Evolutionary conservation across 108 stramenopile species (phyloP).

Genomic region (Fragilariopsis cylindrus): DNA sequence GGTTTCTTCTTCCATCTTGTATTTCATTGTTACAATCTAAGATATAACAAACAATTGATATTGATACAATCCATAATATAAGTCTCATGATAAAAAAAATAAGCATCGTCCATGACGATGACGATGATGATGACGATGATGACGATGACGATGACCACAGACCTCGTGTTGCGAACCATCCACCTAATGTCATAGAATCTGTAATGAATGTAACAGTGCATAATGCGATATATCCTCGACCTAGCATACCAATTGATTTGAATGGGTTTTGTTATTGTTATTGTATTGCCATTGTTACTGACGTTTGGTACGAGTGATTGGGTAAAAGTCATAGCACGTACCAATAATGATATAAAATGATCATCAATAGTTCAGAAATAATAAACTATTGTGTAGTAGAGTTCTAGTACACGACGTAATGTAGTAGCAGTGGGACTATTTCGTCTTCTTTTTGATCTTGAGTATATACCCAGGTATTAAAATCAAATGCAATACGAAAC

Average conservation of each 20-base stretch:
- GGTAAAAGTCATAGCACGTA: neutral
- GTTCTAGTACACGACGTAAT: neutral
- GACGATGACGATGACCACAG: conserved; percentile 13
- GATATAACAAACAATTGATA: neutral
- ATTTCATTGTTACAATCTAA: neutral
- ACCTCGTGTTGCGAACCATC: conserved; percentile 41
- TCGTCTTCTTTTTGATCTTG: neutral
- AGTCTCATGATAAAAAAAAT: neutral
- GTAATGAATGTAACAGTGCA: conserved; percentile 33
- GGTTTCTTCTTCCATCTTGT: neutral
- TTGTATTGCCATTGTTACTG: neutral
- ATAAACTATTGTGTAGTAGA: conserved; percentile 5
- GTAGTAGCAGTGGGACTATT: neutral
- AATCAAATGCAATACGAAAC: neutral
- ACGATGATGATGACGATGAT: no score
- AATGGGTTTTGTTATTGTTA: neutral
- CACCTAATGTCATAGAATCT: conserved; percentile 63
- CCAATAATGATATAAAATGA: neutral
- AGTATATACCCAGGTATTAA: neutral
- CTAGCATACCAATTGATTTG: conserved; percentile 43
- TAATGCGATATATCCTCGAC: conserved; percentile 52
- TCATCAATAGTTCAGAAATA: neutral
- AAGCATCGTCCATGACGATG: neutral
- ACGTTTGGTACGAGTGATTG: neutral
- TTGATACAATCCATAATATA: neutral